Base-by-base conservation (phyloP, 805 yeast species). In the Clavispora asparagi region DNA sequence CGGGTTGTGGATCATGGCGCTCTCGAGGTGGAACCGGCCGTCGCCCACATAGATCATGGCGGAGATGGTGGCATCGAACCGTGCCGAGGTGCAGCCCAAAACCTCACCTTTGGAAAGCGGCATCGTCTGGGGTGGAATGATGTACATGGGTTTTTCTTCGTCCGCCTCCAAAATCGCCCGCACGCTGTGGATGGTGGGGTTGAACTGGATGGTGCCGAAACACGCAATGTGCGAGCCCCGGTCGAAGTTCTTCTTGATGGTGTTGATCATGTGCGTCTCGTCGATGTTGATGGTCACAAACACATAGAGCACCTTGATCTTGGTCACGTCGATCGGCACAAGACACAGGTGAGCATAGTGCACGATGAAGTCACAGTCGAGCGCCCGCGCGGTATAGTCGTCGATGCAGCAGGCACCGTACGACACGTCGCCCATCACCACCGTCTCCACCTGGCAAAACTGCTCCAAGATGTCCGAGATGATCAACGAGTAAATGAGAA, bases 351-450 rank as follows among this genome's bases (percentile, higher is more conserved):
- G 99, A 1, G 99, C 99, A 65, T 94, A 94, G 67, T 94, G 99
- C 12, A 92, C 89, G 49, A 94, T 82, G 58, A 91, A 85, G 61
- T 94, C 99, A 67, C 99, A 94, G 41, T 87, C 96, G 26, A 94
- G 66, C 0, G 98, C 82, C 52, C 91, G 74, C 1, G 99, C 99
- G 0, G 99, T 91, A 61, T 76, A 94, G 61, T 94, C 99, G 63
- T 94, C 99, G 40, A 94, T 90, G 67, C 99, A 94, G 63, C 99
- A 94, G 0, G 99, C 99, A 38, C 99, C 99, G 60, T 94, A 94
- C 0, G 97, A 88, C 0, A 94, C 99, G 64, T 94, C 99, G 2
- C 99, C 99, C 99, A 94, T 94, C 2, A 92, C 94, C 1, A 94
- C 73, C 0, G 91, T 87, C 59, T 91, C 96, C 44, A 85, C 89